These are phyloP conservation scores for Fusarium liriodendri DNA, from an alignment of 2,329 filamentous ascomycete genomes.

Conservation along the genomic window DNA sequence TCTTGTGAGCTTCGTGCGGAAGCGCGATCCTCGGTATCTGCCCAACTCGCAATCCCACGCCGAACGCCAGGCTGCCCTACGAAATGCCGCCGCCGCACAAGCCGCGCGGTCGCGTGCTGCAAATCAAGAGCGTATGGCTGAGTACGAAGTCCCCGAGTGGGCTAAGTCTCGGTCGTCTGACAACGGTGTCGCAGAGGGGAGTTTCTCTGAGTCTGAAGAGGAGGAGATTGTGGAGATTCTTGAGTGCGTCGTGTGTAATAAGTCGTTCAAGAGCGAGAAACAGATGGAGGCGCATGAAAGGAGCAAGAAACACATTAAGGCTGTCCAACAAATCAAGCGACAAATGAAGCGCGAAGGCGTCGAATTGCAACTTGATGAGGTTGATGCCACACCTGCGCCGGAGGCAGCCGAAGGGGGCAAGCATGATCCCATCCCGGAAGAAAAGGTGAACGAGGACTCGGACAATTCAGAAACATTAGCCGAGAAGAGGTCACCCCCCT, in stretches of 20 bases:
- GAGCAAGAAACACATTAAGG: conserved; percentile 96
- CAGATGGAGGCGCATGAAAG: conserved; percentile 93
- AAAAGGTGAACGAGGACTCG: neutral
- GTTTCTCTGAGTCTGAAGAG: conserved; percentile 71
- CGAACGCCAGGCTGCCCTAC: conserved; percentile 81
- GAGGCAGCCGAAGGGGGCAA: neutral
- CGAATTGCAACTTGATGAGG: conserved; percentile 62
- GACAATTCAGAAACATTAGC: neutral
- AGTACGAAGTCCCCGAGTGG: conserved; percentile 79
- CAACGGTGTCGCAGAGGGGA: conserved; percentile 60
- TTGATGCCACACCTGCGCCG: conserved; percentile 2
- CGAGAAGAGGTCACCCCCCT: neutral
- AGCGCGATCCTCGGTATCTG: conserved; percentile 88
- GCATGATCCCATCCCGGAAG: neutral
- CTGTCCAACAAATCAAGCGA: conserved; percentile 80
- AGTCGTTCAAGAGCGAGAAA: conserved; percentile 88
- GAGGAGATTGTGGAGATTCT: conserved; percentile 70
- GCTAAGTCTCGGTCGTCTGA: conserved; percentile 70
- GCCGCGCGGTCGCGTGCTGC: conserved; percentile 85
- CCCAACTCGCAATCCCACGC: conserved; percentile 81
- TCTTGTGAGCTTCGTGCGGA: conserved; percentile 88
- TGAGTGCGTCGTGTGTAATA: conserved; percentile 82
- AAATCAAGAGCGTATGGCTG: conserved; percentile 78
- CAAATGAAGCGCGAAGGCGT: conserved; percentile 87
- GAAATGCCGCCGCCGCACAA: conserved; percentile 84